Conservation (phyloP, 2,329 filamentous ascomycete species). For the Claviceps humidiphila region DNA sequence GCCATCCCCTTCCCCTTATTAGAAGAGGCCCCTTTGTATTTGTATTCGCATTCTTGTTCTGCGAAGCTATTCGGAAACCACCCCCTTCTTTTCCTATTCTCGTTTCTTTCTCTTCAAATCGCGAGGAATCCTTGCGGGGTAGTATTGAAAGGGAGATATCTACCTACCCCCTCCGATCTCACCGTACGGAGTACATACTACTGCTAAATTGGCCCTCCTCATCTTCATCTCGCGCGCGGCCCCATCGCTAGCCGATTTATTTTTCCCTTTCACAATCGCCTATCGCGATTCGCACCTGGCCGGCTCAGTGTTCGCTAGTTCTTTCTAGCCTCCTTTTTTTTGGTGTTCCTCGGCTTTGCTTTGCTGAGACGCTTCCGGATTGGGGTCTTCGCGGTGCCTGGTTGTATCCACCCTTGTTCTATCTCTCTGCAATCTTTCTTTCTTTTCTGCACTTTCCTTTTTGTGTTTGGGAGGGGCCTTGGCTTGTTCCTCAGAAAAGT, state of each 20-base stretch:
- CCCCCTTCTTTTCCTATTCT: not conserved
- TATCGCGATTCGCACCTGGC: not conserved
- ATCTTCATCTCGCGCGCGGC: not conserved
- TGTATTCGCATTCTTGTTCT: not conserved
- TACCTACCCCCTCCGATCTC: not conserved
- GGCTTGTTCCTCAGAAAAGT: not conserved
- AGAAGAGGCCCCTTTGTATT: not conserved
- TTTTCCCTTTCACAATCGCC: not conserved
- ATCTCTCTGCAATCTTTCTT: not conserved
- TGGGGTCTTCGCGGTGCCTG: not conserved
- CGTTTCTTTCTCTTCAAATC: not conserved
- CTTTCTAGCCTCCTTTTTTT: not conserved
- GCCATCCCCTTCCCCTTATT: too few relatives aligned
- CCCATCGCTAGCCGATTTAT: not conserved
- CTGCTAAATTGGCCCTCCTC: not conserved
- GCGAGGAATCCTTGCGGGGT: constrained; percentile 3
- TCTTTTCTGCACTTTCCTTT: not conserved
- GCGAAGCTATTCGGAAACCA: not conserved
- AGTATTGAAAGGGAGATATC: constrained; percentile 4
- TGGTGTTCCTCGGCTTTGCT: not conserved
- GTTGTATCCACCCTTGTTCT: not conserved
- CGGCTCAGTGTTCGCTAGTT: constrained; percentile 4
- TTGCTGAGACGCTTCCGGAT: not conserved
- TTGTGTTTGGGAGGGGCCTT: not conserved
- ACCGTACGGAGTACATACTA: too few relatives aligned